A percentile compares a stretch with the other conserved stretches of the same genome.
Evolutionary conservation across 805 yeast genomes (phyloP).

Genomic region (Hanseniaspora nectarophila): DNA sequence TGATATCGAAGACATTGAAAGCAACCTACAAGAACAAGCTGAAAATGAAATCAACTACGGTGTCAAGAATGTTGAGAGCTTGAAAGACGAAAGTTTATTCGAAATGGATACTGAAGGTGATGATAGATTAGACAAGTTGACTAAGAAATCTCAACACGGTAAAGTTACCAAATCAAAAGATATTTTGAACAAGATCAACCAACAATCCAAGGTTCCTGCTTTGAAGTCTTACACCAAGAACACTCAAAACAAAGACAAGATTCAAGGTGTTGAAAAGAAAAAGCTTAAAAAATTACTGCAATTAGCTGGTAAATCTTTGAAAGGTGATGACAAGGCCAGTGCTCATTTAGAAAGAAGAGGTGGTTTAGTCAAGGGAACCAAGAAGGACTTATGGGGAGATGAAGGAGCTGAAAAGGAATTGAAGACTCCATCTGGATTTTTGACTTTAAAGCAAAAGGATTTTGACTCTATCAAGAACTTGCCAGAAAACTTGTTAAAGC

Average conservation of each 20-base stretch:
- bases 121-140: slow-evolving; percentile 32
- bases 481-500: slow-evolving; percentile 33
- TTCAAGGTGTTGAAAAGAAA: slow-evolving; percentile 53
- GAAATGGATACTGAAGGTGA: slow-evolving; percentile 61
- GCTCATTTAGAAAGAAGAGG: slow-evolving; percentile 46
- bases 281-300: slow-evolving; percentile 58
- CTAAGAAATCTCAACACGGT: slow-evolving; percentile 30
- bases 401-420: slow-evolving; percentile 18
- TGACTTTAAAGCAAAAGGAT: slow-evolving; percentile 19
- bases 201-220: slow-evolving; percentile 65
- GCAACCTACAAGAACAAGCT: slow-evolving; percentile 53
- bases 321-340: slow-evolving; percentile 9
- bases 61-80: slow-evolving; percentile 21
- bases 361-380: slow-evolving; percentile 35
- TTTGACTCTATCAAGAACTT: slow-evolving; percentile 19
- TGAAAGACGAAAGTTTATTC: slow-evolving; percentile 25
- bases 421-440: slow-evolving; percentile 24
- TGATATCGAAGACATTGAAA: slow-evolving; percentile 68
- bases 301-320: slow-evolving; percentile 49
- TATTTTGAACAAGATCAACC: slow-evolving; percentile 46
- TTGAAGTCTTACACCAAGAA: slow-evolving; percentile 31
- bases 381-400: slow-evolving; percentile 61
- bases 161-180: slow-evolving; percentile 49
- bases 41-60: slow-evolving; percentile 40
- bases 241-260: slow-evolving; percentile 31